phyloP scores from a whole-genome alignment of 345 rosid species.

The Camelina sativa region DNA sequence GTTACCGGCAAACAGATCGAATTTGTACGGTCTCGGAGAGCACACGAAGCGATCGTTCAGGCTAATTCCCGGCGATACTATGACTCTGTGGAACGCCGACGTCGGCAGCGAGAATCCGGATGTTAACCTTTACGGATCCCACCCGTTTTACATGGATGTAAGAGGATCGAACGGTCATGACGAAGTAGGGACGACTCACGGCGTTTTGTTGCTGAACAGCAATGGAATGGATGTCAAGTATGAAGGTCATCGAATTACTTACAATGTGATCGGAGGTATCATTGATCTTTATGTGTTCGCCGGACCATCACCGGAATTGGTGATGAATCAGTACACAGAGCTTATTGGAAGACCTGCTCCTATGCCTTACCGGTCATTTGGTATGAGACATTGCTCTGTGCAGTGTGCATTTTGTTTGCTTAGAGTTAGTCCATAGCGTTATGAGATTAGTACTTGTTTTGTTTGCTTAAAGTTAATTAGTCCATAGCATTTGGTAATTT shows the following conservation, averaged over 20 bases:
- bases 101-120: constrained; percentile 45
- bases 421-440: neutral
- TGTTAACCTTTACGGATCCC: constrained; percentile 74
- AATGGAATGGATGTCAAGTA: constrained; percentile 76
- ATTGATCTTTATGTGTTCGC: constrained; percentile 67
- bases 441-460: too few species aligned
- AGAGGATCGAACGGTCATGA: constrained; percentile 50
- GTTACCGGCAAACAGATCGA: constrained; percentile 55
- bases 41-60: constrained; percentile 64
- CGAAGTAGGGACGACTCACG: constrained; percentile 59
- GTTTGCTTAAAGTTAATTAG: neutral
- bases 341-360: constrained; percentile 74
- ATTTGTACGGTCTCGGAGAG: constrained; percentile 76
- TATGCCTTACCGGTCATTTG: constrained; percentile 88
- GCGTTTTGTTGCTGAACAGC: constrained; percentile 65
- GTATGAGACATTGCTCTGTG: constrained; percentile 37
- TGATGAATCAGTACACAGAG: constrained; percentile 69
- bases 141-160: constrained; percentile 74
- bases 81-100: constrained; percentile 72
- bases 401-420: neutral
- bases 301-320: constrained; percentile 60
- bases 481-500: neutral
- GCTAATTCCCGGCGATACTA: constrained; percentile 41
- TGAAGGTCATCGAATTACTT: constrained; percentile 60
- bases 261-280: constrained; percentile 66